Base-by-base conservation (phyloP, 1,284 basidiomycete genomes). In the Irpex sp. region DNA sequence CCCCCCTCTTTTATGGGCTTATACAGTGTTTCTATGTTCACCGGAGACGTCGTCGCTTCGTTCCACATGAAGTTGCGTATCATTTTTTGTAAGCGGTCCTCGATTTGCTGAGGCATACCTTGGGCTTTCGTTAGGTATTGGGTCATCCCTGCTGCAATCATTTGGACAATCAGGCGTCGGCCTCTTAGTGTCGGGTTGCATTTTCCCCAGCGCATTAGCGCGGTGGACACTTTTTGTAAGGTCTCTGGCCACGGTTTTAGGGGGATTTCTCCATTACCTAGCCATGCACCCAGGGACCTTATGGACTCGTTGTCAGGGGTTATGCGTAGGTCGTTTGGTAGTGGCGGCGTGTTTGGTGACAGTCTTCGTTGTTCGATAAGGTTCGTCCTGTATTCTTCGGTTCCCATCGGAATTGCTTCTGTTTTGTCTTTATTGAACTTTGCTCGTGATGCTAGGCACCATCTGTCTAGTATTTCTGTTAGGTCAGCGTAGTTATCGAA, bases 401-500 rank as follows among this genome's bases (percentile, higher is more conserved):
- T 21, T 3, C 76, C 75, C 0, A 77, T 68, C 0, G 75, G 77
- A 4, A 79, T 68, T 0, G 76, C 69, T 59, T 75, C 73, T 0
- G 75, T 79, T 60, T 78, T 78, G 4, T 58, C 56, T 0, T 68
- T 65, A 62, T 79, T 78, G 62, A 78, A 78, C 26, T 70, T 71
- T 0, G 76, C 75, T 0, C 69, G 67, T 3, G 76, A 72, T 0
- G 73, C 76, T 0, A 31, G 19, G 61, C 76, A 78, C 75, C 74
- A 77, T 3, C 36, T 58, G 1, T 70, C 53, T 0, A 77, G 68
- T 0, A 74, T 69, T 0, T 13, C 3, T 35, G 67, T 33, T 0
- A 77, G 67, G 5, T 49, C 53, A 0, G 33, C 61, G 31, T 64
- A 70, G 26, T 64, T 47, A 58, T 77, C 72, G 0, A 55, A 2